Base-by-base conservation (phyloP, 768 basidiomycete species). In the Rhodocollybia butyracea region DNA sequence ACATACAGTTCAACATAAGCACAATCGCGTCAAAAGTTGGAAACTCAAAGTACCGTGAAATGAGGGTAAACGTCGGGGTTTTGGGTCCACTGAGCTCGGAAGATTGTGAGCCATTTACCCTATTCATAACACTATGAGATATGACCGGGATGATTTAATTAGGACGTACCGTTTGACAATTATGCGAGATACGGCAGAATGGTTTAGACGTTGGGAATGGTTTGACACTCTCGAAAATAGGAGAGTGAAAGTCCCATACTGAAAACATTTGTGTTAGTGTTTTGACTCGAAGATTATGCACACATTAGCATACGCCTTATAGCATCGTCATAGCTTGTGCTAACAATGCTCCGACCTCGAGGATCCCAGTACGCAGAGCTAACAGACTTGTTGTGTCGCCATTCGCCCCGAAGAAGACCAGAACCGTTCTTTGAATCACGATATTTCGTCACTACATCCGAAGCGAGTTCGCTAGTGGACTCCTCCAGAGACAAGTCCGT, bases 321-420 rank as follows among this genome's bases (percentile, higher is more conserved):
- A 2, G 78, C 80, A 70, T 94, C 85, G 60, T 94, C 91, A 60
- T 94, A 94, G 65, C 86, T 85, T 4, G 91, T 94, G 67, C 89
- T 91, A 46, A 93, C 84, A 57, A 94, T 84, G 50, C 81, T 76
- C 26, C 88, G 80, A 3, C 91, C 91, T 55, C 85, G 75, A 2
- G 90, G 82, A 67, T 93, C 90, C 91, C 91, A 94, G 61, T 87
- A 92, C 0, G 88, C 91, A 15, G 91, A 85, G 58, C 86, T 92
- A 42, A 84, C 88, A 15, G 88, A 88, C 66, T 89, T 89, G 55
- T 81, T 78, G 63, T 94, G 91, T 13, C 66, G 67, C 76, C 80
- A 87, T 61, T 86, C 83, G 2, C 76, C 86, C 4, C 88, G 83
- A 27, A 91, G 68, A 19, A 72, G 70, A 0, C 81, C 77, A 42